phyloP scores from a whole-genome alignment of 2,329 filamentous ascomycete species.

The Leptographium procerum region DNA sequence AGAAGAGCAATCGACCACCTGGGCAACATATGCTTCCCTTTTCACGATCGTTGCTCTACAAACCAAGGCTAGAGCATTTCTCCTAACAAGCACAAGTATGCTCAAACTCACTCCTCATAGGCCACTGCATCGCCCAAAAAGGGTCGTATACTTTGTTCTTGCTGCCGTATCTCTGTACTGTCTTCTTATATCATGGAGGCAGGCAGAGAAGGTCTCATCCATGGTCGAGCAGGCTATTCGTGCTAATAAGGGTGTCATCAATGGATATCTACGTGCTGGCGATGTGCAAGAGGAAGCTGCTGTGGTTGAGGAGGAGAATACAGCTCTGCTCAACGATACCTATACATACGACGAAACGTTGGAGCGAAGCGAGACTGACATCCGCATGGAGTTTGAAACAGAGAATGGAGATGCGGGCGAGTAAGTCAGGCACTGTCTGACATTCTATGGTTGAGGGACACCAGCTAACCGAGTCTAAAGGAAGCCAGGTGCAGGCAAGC shows the following conservation, averaged over 20 bases:
- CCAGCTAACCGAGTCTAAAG: background rate
- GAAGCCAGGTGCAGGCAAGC: constrained; percentile 31
- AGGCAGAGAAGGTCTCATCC: background rate
- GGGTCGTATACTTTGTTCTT: constrained; percentile 2
- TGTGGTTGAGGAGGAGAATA: background rate
- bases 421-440: constrained; percentile 17
- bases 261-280: background rate
- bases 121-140: background rate
- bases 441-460: background rate
- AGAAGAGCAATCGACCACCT: background rate
- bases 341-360: background rate
- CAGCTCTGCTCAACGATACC: background rate
- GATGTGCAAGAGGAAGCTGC: background rate
- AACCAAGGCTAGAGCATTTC: background rate
- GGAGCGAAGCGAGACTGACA: background rate
- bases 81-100: background rate
- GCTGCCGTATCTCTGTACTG: background rate
- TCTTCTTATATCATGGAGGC: background rate
- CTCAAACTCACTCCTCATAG: background rate
- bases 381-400: constrained; percentile 23
- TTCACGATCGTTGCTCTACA: background rate
- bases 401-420: constrained; percentile 26
- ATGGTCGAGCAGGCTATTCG: background rate
- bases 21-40: background rate
- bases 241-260: background rate